These are phyloP conservation scores for Chenopodium formosanum DNA, from an alignment of 148 eudicot genomes.

Conservation along the genomic window DNA sequence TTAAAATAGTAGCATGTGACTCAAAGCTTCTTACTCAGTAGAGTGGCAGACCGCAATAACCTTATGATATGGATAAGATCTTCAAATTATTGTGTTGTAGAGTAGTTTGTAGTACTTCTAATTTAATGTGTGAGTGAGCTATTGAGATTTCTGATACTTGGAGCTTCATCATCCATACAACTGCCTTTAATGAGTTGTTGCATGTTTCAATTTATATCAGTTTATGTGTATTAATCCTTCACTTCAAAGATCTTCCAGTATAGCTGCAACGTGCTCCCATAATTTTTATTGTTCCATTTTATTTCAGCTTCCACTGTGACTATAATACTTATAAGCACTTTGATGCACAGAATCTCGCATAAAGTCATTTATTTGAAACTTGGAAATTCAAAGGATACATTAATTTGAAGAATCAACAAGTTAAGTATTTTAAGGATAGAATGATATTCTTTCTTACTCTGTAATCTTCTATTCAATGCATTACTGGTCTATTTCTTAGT, in stretches of 20 bases:
- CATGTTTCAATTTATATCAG: background rate
- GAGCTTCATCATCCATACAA: background rate
- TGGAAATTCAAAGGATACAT: no score
- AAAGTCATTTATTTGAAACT: no score
- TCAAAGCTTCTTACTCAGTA: slow-evolving; percentile 71
- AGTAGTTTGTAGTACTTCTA: background rate
- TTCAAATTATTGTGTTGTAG: background rate
- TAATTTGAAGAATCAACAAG: background rate
- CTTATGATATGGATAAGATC: background rate
- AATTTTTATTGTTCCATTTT: background rate
- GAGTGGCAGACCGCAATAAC: background rate
- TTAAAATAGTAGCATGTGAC: slow-evolving; percentile 91
- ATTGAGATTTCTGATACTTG: background rate
- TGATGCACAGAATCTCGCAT: background rate
- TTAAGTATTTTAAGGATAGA: background rate
- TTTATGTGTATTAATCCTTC: background rate
- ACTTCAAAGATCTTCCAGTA: background rate
- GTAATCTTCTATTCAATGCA: no score
- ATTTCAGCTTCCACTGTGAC: background rate
- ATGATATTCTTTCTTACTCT: no score
- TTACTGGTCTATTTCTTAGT: background rate
- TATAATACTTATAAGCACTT: background rate
- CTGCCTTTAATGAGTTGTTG: background rate
- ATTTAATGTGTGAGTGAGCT: background rate
- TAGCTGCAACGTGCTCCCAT: background rate